phyloP scores from a whole-genome alignment of 441 rosid genomes.

The Biscutella laevigata region DNA sequence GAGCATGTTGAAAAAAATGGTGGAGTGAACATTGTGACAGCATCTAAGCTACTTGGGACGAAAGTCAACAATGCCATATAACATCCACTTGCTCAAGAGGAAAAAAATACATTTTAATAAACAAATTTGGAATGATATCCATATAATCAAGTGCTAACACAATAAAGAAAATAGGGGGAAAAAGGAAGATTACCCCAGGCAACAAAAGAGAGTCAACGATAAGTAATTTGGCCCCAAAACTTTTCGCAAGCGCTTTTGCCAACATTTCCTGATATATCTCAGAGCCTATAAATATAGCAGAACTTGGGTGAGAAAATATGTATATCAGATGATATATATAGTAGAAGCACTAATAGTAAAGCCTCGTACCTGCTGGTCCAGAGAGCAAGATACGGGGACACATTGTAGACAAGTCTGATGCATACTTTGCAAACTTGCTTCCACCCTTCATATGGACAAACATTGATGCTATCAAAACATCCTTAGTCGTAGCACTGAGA shows the following conservation, averaged over 20 bases:
- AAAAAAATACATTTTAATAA: background rate
- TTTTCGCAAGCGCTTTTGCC: slow-evolving; percentile 83
- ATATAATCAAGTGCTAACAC: background rate
- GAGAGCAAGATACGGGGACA: slow-evolving; percentile 85
- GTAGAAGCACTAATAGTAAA: slow-evolving; percentile 5
- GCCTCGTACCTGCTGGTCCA: slow-evolving; percentile 82
- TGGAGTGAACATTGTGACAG: background rate
- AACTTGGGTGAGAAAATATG: background rate
- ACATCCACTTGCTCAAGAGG: slow-evolving; percentile 4
- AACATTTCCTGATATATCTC: slow-evolving; percentile 97
- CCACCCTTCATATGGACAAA: slow-evolving; percentile 74
- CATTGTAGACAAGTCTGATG: slow-evolving; percentile 61
- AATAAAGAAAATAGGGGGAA: background rate
- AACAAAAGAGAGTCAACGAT: slow-evolving; percentile 75
- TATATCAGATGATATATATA: background rate
- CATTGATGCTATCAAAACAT: slow-evolving; percentile 71
- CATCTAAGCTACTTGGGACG: background rate
- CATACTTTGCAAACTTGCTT: slow-evolving; percentile 59
- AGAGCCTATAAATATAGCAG: slow-evolving; percentile 49
- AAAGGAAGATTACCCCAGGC: slow-evolving; percentile 73
- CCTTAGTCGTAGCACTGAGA: slow-evolving; percentile 79
- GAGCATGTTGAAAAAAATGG: background rate
- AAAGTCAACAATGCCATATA: slow-evolving; percentile 5
- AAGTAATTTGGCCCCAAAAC: slow-evolving; percentile 71
- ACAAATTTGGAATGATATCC: background rate